phyloP scores from a whole-genome alignment of 257 asterid species.

The Coffea canephora region DNA sequence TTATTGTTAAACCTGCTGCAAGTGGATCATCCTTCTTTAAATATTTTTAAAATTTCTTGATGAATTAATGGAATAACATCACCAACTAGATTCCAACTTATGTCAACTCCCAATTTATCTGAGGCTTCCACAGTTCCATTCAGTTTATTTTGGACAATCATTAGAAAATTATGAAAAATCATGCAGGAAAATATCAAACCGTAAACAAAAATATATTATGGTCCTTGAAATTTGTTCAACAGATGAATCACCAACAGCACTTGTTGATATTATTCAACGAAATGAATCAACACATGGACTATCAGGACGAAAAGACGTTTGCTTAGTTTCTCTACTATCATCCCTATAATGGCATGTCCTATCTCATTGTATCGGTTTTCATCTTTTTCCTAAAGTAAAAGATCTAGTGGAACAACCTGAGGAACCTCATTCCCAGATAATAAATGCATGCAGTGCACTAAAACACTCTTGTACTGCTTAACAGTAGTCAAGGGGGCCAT shows the following conservation, averaged over 20 bases:
- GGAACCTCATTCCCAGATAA: background rate
- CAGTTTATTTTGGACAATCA: background rate
- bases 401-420: too few relatives aligned
- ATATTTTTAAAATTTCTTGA: too few relatives aligned
- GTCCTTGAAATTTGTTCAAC: background rate
- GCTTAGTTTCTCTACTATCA: background rate
- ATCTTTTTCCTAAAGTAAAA: background rate
- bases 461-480: background rate
- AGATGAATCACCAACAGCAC: background rate
- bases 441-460: background rate
- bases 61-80: too few relatives aligned
- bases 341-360: background rate
- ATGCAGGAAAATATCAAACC: background rate
- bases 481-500: too few relatives aligned
- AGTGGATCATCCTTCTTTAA: background rate
- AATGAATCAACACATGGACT: background rate
- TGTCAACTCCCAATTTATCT: background rate
- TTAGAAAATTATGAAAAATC: background rate
- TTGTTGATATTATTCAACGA: background rate
- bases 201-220: too few relatives aligned
- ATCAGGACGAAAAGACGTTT: background rate
- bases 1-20: background rate
- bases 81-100: background rate
- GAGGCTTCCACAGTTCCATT: background rate
- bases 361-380: background rate